Evolutionary conservation across 2,329 filamentous ascomycete genomes (phyloP), one percentile per base, ranked within the genome.

Genomic region (Zymoseptoria brevis): DNA sequence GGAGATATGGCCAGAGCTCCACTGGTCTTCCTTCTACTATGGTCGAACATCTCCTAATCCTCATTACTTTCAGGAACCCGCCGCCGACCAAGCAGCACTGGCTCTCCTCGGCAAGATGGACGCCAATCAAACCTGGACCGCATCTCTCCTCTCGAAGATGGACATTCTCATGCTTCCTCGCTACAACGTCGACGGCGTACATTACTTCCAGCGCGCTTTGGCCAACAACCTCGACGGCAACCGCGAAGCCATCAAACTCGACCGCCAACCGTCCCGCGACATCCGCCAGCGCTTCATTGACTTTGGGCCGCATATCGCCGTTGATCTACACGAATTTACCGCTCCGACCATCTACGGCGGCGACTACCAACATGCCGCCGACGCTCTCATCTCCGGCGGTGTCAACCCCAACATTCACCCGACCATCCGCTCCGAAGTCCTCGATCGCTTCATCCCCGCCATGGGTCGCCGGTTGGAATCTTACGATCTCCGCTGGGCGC

Each of bases 281-380:
- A 70, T 72, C 59, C 72, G 72, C 62, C 62, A 62, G 19, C 51
- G 68, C 3, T 62, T 73, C 30, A 70, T 66, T 60, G 62, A 66
- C 8, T 72, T 68, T 56, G 59, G 64, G 11, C 71, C 71, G 8
- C 71, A 73, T 54, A 59, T 73, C 50, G 62, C 67, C 3, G 67
- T 71, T n/a, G 71, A 73, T 55, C 68, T 72, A 66, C 71, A 73
- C 56, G 71, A 73, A 62, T 73, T 69, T 56, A 71, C 64, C 1
- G 71, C 67, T 0, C 63, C 70, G 21, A 65, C 64, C n/a, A 51
- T 53, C 56, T 69, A 51, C 60, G 64, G 57, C 19, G 69, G 68
- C 2, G 57, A 61, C 3, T 72, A 72, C 55, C 66, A 69, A 49
- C 71, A 70, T 52, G 71, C 60, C 49, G 67, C 69, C 56, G 71